Conservation (phyloP, 116 monocot species). For the Zostera marina region DNA sequence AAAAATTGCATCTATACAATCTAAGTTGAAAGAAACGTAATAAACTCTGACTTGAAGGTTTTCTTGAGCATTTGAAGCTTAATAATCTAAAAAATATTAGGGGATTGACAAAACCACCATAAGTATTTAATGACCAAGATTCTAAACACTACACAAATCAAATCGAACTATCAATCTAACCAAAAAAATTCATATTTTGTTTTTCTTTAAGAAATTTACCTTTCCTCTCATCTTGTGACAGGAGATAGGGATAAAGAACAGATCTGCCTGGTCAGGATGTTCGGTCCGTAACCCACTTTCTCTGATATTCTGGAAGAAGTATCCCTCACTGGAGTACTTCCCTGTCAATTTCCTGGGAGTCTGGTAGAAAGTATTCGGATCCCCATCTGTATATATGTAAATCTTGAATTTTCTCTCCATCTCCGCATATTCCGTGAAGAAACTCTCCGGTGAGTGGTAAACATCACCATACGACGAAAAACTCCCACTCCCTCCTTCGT, state of each 20-base stretch:
- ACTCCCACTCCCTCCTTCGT: not conserved
- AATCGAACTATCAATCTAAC: too few relatives aligned
- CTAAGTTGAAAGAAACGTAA: too few relatives aligned
- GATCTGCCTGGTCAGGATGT: slow-evolving; percentile 65
- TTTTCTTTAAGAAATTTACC: slow-evolving; percentile 16
- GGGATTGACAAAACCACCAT: too few relatives aligned
- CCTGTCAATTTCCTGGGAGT: slow-evolving; percentile 93
- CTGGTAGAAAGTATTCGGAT: slow-evolving; percentile 78
- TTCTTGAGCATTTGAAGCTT: too few relatives aligned
- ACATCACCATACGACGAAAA: slow-evolving; percentile 14
- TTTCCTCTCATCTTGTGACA: slow-evolving; percentile 89
- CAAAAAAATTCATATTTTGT: not conserved
- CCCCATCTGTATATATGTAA: slow-evolving; percentile 80
- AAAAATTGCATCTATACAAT: too few relatives aligned
- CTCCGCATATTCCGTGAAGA: slow-evolving; percentile 45
- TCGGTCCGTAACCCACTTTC: slow-evolving; percentile 72
- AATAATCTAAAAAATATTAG: too few relatives aligned
- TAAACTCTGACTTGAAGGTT: too few relatives aligned
- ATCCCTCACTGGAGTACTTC: slow-evolving; percentile 94
- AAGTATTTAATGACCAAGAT: too few relatives aligned
- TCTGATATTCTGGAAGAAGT: slow-evolving; percentile 93
- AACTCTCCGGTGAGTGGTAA: slow-evolving; percentile 65
- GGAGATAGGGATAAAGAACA: slow-evolving; percentile 84
- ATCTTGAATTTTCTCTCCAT: slow-evolving; percentile 76
- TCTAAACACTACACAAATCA: too few relatives aligned